Conservation (phyloP, 129 eudicot genomes). For the Pittosporum tobira region DNA sequence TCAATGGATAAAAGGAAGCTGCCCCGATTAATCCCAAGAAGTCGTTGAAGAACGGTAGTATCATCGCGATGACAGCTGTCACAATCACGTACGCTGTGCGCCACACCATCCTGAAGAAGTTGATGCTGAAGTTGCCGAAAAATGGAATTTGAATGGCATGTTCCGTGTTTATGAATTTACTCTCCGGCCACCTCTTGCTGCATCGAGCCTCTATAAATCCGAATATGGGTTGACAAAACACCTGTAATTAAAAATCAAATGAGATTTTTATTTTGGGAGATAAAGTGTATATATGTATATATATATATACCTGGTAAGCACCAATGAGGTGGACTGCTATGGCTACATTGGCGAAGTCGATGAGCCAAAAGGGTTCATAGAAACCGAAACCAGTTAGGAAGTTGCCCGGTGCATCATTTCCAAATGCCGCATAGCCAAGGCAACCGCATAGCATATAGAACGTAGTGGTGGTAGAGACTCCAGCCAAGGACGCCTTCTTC, state of each 20-base stretch:
- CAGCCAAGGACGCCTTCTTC: conserved; percentile 66
- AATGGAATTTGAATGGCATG: conserved; percentile 36
- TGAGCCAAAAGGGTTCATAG: conserved; percentile 81
- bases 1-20: conserved; percentile 64
- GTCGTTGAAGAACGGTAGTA: conserved; percentile 74
- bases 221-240: conserved; percentile 65
- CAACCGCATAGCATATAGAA: conserved; percentile 69
- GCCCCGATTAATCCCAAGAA: conserved; percentile 81
- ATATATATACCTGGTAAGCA: conserved; percentile 92
- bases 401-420: conserved; percentile 74
- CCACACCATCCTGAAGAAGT: conserved; percentile 73
- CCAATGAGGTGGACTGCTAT: conserved; percentile 76
- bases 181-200: conserved; percentile 48
- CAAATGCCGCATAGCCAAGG: conserved; percentile 79
- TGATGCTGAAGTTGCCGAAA: conserved; percentile 31
- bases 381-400: conserved; percentile 93
- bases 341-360: conserved; percentile 68
- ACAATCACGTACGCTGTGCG: conserved; percentile 54
- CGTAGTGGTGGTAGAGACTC: conserved; percentile 60
- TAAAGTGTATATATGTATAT: too few species aligned
- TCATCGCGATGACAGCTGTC: conserved; percentile 62
- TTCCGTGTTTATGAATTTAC: conserved; percentile 47
- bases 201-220: conserved; percentile 44
- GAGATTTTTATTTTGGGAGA: too few species aligned
- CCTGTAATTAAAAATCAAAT: conserved; percentile 17